Base-by-base conservation (phyloP, 2,329 filamentous ascomycete genomes). In the Microdochium nivale region DNA sequence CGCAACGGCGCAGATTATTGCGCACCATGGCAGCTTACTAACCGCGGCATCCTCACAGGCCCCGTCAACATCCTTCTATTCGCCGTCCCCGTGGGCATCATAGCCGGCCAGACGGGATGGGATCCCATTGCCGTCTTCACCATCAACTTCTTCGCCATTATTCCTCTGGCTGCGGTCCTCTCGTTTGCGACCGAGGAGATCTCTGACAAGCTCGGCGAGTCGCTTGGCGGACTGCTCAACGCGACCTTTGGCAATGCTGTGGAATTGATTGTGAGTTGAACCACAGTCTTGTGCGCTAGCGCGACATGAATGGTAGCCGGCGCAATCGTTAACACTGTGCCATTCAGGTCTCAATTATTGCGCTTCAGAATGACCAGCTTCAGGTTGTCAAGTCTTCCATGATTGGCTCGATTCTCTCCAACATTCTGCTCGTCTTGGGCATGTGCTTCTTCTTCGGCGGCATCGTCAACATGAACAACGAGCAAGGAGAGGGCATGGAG, bases 341-440 rank as follows among this genome's bases (percentile, higher is more conserved):
- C 30, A 53, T 19, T n/a, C 64, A 92, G 88, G 88, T 95, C 65
- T 95, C 89, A 67, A 92, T 97, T 60, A 87, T 97, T 57, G 94
- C 94, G 19, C 79, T 99, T 47, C 82, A 77, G 58, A 83, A 94
- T 60, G 83, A 84, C 56, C 87, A 97, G 71, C 95, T 96, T 64
- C 85, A 92, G 61, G 91, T 97, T 58, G 92, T 97, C n/a, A 94
- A 97, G 72, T 87, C 92, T 21, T 95, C 90, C 57, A 97, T 97
- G 91, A 83, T 97, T 32, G 92, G 94, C 48, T 95, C 88, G 63
- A 95, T 97, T 60, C 77, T 97, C 37, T 96, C 92, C 58, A 97
- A 97, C 69, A 85, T 96, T 57, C 79, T 97, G 8, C 81, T 97
- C 23, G 92, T 90, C 47, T 79, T 90, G 65, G 86, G 87, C 60